Conservation (phyloP, 306 rosid species). For the Acmispon strigosus region DNA sequence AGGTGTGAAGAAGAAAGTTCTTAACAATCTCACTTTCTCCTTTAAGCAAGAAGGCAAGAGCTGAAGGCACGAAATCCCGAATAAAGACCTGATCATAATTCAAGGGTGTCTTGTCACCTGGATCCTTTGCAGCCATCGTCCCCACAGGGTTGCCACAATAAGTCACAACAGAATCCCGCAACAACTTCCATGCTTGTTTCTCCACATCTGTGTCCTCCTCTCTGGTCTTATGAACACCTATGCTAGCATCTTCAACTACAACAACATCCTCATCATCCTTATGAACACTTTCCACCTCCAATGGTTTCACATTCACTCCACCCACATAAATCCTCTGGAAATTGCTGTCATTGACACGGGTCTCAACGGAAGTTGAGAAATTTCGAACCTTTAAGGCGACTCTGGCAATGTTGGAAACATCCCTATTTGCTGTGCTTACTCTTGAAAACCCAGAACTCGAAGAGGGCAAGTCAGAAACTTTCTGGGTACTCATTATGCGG, state of each 20-base stretch:
- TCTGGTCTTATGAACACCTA: not conserved
- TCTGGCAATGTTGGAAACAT: slow-evolving; percentile 13
- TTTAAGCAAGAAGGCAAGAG: slow-evolving; percentile 78
- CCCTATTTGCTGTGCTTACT: too few species aligned
- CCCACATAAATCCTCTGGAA: slow-evolving; percentile 66
- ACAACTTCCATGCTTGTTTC: slow-evolving; percentile 66
- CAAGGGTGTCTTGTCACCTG: slow-evolving; percentile 54
- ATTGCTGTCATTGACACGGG: slow-evolving; percentile 45
- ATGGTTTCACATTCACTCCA: slow-evolving; percentile 55
- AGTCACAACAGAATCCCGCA: slow-evolving; percentile 50
- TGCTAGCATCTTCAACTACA: slow-evolving; percentile 20
- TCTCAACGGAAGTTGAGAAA: slow-evolving; percentile 58
- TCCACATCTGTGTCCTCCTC: slow-evolving; percentile 38
- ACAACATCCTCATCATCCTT: slow-evolving; percentile 36
- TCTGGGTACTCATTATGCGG: slow-evolving; percentile 21
- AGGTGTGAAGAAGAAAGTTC: slow-evolving; percentile 78
- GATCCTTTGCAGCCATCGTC: slow-evolving; percentile 81
- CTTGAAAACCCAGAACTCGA: slow-evolving; percentile 39
- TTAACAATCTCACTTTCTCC: slow-evolving; percentile 73
- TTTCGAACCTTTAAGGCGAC: slow-evolving; percentile 28
- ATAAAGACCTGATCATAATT: slow-evolving; percentile 86
- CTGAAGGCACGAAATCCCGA: slow-evolving; percentile 76
- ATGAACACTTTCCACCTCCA: slow-evolving; percentile 52
- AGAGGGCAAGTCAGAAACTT: slow-evolving; percentile 23
- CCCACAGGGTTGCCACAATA: slow-evolving; percentile 84